Conservation (phyloP, 1,284 basidiomycete genomes). For the Ceratobasidium sp. region DNA sequence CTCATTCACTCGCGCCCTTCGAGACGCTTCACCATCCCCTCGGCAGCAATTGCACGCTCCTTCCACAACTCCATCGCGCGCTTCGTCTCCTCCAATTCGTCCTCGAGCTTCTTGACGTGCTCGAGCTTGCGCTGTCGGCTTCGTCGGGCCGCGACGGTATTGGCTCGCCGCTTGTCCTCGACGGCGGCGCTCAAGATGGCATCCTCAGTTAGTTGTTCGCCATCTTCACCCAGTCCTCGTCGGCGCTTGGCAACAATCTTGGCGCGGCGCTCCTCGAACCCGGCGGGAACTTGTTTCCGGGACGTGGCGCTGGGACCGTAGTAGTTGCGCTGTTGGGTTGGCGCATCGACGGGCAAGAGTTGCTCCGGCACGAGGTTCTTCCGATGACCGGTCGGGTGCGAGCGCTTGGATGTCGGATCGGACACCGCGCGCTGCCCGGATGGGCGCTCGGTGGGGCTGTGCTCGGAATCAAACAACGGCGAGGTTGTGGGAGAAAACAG, state of each 20-base stretch:
- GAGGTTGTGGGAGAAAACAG: slow-evolving; percentile 21
- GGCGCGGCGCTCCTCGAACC: slow-evolving; percentile 50
- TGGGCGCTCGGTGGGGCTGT: neutral
- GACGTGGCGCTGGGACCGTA: slow-evolving; percentile 63
- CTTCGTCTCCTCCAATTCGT: slow-evolving; percentile 54
- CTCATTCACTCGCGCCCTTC: slow-evolving; percentile 3
- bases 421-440: slow-evolving; percentile 40
- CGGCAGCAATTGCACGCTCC: slow-evolving; percentile 52
- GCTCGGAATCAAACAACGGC: slow-evolving; percentile 7
- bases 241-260: slow-evolving; percentile 47
- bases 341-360: slow-evolving; percentile 63
- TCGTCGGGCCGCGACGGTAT: slow-evolving; percentile 78
- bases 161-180: slow-evolving; percentile 77
- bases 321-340: slow-evolving; percentile 65
- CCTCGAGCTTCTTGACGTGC: slow-evolving; percentile 69
- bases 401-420: slow-evolving; percentile 56
- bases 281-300: slow-evolving; percentile 61
- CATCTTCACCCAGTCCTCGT: slow-evolving; percentile 36
- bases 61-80: slow-evolving; percentile 64
- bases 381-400: slow-evolving; percentile 57
- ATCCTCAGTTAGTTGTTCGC: slow-evolving; percentile 56
- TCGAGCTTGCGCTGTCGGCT: slow-evolving; percentile 78
- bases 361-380: slow-evolving; percentile 59
- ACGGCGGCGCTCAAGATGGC: slow-evolving; percentile 60
- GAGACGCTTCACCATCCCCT: slow-evolving; percentile 22